Evolutionary conservation across 2,329 filamentous ascomycete species (phyloP).

Genomic region (Trichoderma pleuroti): DNA sequence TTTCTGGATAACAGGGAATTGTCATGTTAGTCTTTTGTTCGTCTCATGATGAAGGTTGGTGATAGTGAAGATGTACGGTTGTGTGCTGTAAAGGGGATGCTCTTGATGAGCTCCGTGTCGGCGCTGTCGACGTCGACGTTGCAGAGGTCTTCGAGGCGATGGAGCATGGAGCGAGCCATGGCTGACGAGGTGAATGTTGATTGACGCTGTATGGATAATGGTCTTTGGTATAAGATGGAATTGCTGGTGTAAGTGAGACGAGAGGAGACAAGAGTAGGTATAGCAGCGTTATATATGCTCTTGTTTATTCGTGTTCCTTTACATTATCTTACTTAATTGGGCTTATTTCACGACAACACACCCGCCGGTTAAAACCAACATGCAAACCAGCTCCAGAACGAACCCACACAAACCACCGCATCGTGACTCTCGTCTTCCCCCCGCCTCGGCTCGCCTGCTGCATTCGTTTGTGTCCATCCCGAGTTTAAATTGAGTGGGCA

Average conservation of each 20-base stretch:
- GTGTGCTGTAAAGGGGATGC: constrained; percentile 23
- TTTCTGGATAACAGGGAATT: constrained; percentile 10
- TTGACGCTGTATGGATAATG: neutral
- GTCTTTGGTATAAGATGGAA: neutral
- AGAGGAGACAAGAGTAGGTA: neutral
- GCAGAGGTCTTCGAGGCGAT: constrained; percentile 21
- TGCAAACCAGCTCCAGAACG: neutral
- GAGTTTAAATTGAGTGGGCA: neutral
- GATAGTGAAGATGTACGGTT: constrained; percentile 19
- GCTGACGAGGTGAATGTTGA: neutral
- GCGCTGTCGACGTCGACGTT: constrained; percentile 25
- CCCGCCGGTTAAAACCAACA: neutral
- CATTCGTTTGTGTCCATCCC: neutral
- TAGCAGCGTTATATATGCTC: neutral
- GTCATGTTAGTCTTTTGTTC: neutral
- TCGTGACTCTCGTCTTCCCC: neutral
- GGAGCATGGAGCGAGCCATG: constrained; percentile 15
- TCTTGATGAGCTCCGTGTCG: constrained; percentile 20
- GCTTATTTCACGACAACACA: neutral
- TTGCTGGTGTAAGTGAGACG: neutral
- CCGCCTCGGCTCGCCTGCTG: neutral
- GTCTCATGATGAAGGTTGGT: neutral
- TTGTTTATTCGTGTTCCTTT: neutral
- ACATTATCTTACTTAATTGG: no score
- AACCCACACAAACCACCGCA: neutral